Conservation (phyloP, 2,329 filamentous ascomycete genomes). For the Sodiomyces alkalinus region DNA sequence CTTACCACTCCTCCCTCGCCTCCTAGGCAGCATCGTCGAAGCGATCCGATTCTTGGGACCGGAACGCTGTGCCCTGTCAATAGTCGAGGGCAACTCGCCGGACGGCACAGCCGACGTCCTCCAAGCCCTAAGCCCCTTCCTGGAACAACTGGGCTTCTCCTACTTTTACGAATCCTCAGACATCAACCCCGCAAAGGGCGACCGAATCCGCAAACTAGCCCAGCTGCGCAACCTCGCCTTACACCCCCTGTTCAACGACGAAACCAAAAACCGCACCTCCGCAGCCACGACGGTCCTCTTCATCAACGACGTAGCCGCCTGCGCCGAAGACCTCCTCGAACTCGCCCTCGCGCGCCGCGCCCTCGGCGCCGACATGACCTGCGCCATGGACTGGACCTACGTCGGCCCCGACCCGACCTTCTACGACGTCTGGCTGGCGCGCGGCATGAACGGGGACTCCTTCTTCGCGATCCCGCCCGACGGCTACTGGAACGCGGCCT, state of each 20-base stretch:
- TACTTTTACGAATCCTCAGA: conserved; percentile 28
- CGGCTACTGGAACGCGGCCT: conserved; percentile 30
- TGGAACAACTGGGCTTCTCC: conserved; percentile 20
- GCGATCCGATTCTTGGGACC: conserved; percentile 33
- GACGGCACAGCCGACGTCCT: conserved; percentile 40
- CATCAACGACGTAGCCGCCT: conserved; percentile 37
- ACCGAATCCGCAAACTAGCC: conserved; percentile 32
- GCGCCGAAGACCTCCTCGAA: conserved; percentile 36
- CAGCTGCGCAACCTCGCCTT: conserved; percentile 37
- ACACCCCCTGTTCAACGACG: conserved; percentile 23
- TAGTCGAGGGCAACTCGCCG: conserved; percentile 38
- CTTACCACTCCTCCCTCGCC: conserved; percentile 27
- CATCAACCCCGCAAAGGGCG: conserved; percentile 24
- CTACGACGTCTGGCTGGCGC: conserved; percentile 39
- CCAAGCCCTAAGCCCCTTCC: conserved; percentile 18
- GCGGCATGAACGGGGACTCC: conserved; percentile 33
- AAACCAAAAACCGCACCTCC: conserved; percentile 7
- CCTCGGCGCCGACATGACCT: conserved; percentile 40
- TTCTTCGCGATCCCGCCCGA: conserved; percentile 38
- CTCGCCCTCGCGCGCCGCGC: conserved; percentile 25
- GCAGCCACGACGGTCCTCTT: conserved; percentile 30
- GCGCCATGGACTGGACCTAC: conserved; percentile 43
- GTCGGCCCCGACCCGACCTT: conserved; percentile 29
- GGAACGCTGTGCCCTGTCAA: conserved; percentile 32
- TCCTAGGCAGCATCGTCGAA: conserved; percentile 36